Percentiles rank a stretch among this genome's conserved stretches.
Conservation (phyloP, 139 green algal species). For the Ettlia oleoabundans region DNA sequence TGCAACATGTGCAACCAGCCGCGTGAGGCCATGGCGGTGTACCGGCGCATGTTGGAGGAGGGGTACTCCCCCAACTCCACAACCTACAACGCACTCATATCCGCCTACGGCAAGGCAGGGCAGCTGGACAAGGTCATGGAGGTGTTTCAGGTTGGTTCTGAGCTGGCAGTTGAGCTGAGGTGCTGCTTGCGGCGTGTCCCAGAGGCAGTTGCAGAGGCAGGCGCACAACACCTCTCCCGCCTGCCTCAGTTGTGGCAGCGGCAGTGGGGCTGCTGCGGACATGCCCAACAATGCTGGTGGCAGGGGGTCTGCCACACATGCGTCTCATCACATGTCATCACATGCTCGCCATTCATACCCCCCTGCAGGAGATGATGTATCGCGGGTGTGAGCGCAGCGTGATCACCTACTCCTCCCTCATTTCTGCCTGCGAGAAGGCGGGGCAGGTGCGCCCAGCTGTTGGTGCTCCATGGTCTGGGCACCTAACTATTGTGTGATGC, state of each 20-base stretch:
- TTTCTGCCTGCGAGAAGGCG: conserved; percentile 80
- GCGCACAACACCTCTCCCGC: too few relatives aligned
- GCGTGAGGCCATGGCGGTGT: conserved; percentile 68
- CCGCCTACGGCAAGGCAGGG: conserved; percentile 71
- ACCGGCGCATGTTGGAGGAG: conserved; percentile 64
- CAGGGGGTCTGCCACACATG: too few relatives aligned
- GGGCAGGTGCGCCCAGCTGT: conserved; percentile 55
- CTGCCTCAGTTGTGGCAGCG: too few relatives aligned
- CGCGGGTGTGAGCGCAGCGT: conserved; percentile 72
- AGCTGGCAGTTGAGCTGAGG: too few relatives aligned
- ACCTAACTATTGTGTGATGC: too few relatives aligned
- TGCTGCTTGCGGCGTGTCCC: too few relatives aligned
- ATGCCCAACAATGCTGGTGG: too few relatives aligned
- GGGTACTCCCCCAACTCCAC: conserved; percentile 81
- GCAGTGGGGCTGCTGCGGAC: too few relatives aligned
- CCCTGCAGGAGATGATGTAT: conserved; percentile 72
- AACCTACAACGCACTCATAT: conserved; percentile 87
- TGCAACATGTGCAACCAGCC: conserved; percentile 92
- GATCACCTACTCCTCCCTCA: conserved; percentile 90
- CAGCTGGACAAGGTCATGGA: conserved; percentile 69
- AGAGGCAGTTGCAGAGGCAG: too few relatives aligned
- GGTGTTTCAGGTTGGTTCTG: conserved; percentile 58
- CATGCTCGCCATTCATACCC: not conserved
- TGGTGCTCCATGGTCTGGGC: too few relatives aligned
- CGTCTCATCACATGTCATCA: too few relatives aligned